phyloP scores from a whole-genome alignment of 176 grass and related monocot species.

The Cenchrus americanus region DNA sequence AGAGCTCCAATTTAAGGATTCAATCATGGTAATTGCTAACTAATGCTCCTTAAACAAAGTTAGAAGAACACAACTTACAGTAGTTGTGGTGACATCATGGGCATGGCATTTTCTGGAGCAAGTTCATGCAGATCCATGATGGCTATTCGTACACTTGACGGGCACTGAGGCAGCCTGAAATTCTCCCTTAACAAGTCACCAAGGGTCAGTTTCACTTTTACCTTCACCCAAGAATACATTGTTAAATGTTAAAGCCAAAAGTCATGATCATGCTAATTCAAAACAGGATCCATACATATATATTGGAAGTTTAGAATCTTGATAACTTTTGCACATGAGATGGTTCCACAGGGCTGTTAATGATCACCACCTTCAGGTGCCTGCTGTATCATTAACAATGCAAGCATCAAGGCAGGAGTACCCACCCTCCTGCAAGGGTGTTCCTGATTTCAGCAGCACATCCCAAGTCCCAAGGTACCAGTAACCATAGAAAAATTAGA shows the following conservation, averaged over 20 bases:
- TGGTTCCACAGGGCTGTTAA: conserved; percentile 33
- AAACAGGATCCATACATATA: conserved; percentile 14
- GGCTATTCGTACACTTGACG: conserved; percentile 12
- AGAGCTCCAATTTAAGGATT: conserved; percentile 6
- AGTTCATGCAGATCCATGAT: conserved; percentile 15
- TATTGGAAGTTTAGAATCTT: conserved; percentile 25
- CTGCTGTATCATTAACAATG: conserved; percentile 35
- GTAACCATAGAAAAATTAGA: conserved; percentile 50
- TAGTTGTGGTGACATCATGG: neutral
- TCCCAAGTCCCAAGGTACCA: conserved; percentile 50
- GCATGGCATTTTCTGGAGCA: neutral
- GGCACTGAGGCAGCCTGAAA: neutral
- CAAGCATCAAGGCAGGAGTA: conserved; percentile 20
- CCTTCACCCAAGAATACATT: neutral
- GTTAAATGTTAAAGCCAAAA: neutral
- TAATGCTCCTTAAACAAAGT: neutral
- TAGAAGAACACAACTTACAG: conserved; percentile 6
- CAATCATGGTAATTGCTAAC: neutral
- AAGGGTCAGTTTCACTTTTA: conserved; percentile 1
- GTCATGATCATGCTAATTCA: neutral
- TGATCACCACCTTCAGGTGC: conserved; percentile 46
- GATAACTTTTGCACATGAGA: conserved; percentile 45
- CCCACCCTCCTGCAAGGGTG: neutral
- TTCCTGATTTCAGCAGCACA: conserved; percentile 40
- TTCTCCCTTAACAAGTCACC: neutral